Base-by-base conservation (phyloP, 306 rosid species). In the Inga leiocalycina region DNA sequence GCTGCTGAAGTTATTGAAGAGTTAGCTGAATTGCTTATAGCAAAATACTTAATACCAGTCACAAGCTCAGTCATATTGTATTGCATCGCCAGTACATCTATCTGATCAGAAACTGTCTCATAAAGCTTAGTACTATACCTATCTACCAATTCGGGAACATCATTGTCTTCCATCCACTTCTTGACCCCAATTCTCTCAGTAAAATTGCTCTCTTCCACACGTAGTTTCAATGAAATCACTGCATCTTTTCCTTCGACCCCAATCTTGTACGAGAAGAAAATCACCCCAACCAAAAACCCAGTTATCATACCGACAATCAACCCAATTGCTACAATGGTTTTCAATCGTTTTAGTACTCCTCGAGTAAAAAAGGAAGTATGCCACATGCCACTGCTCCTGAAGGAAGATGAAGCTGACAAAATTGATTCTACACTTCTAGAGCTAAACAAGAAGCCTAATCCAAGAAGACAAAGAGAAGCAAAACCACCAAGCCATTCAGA, bases 131-230 rank as follows among this genome's bases (percentile, higher is more conserved):
- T 83, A 27, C 92, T 86, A 82, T 95, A 95, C 62, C 75, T 89
- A 81, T 95, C 99, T 19, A 95, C 89, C 89, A 89, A 86, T 52
- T 94, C 97, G 56, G 98, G 88, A 81, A 95, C 84, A 84, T 95
- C 98, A 85, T 93, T 93, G 84, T 95, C 99, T 15, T 92, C 99
- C 96, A 95, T 92, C 99, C 99, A 93, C 81, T 95, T 80, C 91
- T 86, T 92, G 3, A 93, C 83, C 57, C 98, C 96, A 74, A 95
- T 87, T 76, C 73, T 93, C 91, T 95, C 99, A 1, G 92, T 91
- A 79, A 93, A 91, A 85, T 92, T 95, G 71, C 89, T 90, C 91
- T 91, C 88, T 74, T 95, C 92, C 14, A 95, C 98, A 51, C 91
- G 98, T 3, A 84, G 22, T 66, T 95, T 95, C 87, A 95, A 74